Percentiles rank a stretch among this genome's conserved stretches.
Evolutionary conservation across 2,329 filamentous ascomycete genomes (phyloP).

Genomic region (Myriangium duriaei): DNA sequence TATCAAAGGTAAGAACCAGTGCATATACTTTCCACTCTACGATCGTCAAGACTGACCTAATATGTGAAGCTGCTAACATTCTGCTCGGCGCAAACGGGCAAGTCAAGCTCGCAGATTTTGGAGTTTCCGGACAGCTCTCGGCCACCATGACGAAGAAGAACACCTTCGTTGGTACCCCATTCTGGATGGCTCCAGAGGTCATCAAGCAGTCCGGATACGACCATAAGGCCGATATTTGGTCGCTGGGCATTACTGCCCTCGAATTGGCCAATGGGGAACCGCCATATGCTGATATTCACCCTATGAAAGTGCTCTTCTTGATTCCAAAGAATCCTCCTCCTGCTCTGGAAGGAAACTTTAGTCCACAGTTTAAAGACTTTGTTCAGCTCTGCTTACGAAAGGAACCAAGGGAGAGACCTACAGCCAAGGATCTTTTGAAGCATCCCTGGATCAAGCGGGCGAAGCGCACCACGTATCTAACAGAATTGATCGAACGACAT

Average conservation of each 20-base stretch:
- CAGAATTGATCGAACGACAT: conserved; percentile 85
- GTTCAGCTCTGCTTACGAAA: conserved; percentile 61
- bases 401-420: conserved; percentile 78
- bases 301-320: conserved; percentile 86
- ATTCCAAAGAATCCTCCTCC: conserved; percentile 91
- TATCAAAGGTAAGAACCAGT: conserved; percentile 67
- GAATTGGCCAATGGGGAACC: conserved; percentile 82
- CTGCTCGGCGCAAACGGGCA: conserved; percentile 81
- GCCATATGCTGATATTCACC: conserved; percentile 73
- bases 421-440: conserved; percentile 73
- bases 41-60: conserved; percentile 5
- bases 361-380: conserved; percentile 38
- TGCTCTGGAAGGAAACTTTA: conserved; percentile 44
- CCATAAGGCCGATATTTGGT: conserved; percentile 91
- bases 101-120: conserved; percentile 94
- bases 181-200: conserved; percentile 94
- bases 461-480: conserved; percentile 92
- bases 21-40: background rate
- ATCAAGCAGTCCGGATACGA: conserved; percentile 77
- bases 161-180: conserved; percentile 93
- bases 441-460: conserved; percentile 84
- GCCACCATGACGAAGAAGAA: conserved; percentile 97
- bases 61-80: conserved; percentile 67
- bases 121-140: conserved; percentile 88
- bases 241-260: conserved; percentile 79